Conservation (phyloP, 1,139 yeast species). For the Diutina catenulata region DNA sequence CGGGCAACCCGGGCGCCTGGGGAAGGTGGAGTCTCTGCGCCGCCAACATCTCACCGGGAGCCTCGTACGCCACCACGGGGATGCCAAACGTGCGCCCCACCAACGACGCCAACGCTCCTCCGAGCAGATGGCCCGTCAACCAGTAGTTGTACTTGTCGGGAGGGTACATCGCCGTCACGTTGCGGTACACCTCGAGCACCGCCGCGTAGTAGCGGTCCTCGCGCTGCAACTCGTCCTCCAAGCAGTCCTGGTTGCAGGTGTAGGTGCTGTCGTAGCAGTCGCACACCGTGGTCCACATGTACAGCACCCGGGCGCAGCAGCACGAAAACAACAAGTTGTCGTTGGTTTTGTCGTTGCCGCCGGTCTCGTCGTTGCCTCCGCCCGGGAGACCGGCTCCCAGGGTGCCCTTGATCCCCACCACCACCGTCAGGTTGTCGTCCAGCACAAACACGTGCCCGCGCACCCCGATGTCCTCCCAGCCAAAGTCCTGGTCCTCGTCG, state of each 20-base stretch:
- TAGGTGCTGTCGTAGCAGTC: constrained; percentile 82
- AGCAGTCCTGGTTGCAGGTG: constrained; percentile 81
- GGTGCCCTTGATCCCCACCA: constrained; percentile 85
- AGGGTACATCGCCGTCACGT: constrained; percentile 49
- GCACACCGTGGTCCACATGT: constrained; percentile 91
- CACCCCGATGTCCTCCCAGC: constrained; percentile 80
- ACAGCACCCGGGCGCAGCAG: constrained; percentile 90
- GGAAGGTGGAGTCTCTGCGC: constrained; percentile 80
- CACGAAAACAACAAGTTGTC: constrained; percentile 88
- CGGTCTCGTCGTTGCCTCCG: constrained; percentile 66
- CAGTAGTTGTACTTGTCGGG: constrained; percentile 64
- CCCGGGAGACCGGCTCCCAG: constrained; percentile 77
- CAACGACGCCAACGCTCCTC: constrained; percentile 77
- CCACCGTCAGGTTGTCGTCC: constrained; percentile 50
- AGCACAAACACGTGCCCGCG: constrained; percentile 86
- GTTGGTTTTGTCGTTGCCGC: constrained; percentile 67
- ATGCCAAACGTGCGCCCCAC: constrained; percentile 83
- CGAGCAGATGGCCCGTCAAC: constrained; percentile 93
- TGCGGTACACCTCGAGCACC: constrained; percentile 62
- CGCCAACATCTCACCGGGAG: constrained; percentile 88
- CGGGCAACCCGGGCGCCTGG: constrained; percentile 82
- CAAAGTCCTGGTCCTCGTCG: constrained; percentile 36
- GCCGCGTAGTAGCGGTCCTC: constrained; percentile 80
- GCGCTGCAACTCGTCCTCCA: constrained; percentile 63
- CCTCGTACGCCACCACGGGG: constrained; percentile 84